Percentiles rank a stretch among this genome's conserved stretches.
phyloP scores from a whole-genome alignment of 2,329 filamentous ascomycete species.

The Metarhizium guizhouense region DNA sequence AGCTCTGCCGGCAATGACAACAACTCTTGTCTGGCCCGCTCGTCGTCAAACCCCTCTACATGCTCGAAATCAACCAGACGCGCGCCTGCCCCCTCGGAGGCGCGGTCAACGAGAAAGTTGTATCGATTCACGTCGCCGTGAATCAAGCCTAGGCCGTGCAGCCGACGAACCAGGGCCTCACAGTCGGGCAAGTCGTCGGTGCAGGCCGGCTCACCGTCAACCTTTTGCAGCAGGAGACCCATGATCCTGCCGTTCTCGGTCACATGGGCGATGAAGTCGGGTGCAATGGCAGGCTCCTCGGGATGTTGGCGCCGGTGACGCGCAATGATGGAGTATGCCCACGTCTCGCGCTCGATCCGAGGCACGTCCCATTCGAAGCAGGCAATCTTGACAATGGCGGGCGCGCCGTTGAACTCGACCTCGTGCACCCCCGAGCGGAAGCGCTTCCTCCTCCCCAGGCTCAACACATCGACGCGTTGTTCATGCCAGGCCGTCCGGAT shows the following conservation, averaged over 20 bases:
- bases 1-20: no score
- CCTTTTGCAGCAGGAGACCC: slow-evolving; percentile 25
- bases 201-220: slow-evolving; percentile 18
- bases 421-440: no score
- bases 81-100: slow-evolving; percentile 12
- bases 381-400: slow-evolving; percentile 22
- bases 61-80: slow-evolving; percentile 24
- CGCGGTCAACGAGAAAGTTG: slow-evolving; percentile 23
- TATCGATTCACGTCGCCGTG: slow-evolving; percentile 29
- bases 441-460: no score
- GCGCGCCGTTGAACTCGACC: no score
- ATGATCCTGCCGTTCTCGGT: slow-evolving; percentile 24
- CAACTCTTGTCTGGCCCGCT: no score
- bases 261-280: slow-evolving; percentile 18
- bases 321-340: slow-evolving; percentile 12
- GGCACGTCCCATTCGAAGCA: slow-evolving; percentile 24
- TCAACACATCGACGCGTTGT: no score
- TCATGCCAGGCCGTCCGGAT: no score
- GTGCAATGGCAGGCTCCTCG: slow-evolving; percentile 18
- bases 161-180: slow-evolving; percentile 15
- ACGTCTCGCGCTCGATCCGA: slow-evolving; percentile 22
- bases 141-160: slow-evolving; percentile 20
- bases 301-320: slow-evolving; percentile 7
- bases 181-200: slow-evolving; percentile 19
- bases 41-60: no score